These are phyloP conservation scores for Ananas comosus DNA, from an alignment of 176 grass and related monocot genomes.

Conservation along the genomic window DNA sequence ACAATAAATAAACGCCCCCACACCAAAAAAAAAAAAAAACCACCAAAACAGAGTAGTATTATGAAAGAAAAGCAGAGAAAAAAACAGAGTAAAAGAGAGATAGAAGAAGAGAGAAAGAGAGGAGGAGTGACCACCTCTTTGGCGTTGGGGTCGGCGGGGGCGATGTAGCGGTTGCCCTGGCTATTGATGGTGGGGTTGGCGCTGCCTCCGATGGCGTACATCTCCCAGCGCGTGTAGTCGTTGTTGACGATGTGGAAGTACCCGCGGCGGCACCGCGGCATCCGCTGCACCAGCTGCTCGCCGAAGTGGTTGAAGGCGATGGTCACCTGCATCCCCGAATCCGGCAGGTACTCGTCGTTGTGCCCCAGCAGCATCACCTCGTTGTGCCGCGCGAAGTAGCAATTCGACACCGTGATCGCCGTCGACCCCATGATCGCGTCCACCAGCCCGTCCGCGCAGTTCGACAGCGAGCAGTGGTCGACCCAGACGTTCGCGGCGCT, in stretches of 20 bases:
- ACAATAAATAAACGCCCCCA: too few species aligned
- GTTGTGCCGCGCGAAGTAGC: constrained; percentile 77
- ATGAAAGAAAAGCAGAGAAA: background rate
- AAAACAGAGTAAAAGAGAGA: constrained; percentile 19
- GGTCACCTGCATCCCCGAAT: constrained; percentile 90
- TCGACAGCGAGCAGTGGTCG: constrained; percentile 78
- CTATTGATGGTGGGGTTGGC: constrained; percentile 84
- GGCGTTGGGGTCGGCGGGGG: constrained; percentile 44
- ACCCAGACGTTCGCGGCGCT: constrained; percentile 70
- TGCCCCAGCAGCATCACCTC: constrained; percentile 94
- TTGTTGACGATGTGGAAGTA: constrained; percentile 99
- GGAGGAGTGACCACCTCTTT: constrained; percentile 51
- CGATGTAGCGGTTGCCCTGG: constrained; percentile 89
- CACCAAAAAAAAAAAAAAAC: too few species aligned
- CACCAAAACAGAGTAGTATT: background rate
- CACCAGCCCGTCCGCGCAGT: constrained; percentile 73
- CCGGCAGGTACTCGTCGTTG: constrained; percentile 58
- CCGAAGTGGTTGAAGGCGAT: constrained; percentile 97
- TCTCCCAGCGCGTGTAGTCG: constrained; percentile 84
- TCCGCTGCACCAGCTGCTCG: constrained; percentile 60
- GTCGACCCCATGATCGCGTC: constrained; percentile 87
- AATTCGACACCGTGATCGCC: constrained; percentile 82
- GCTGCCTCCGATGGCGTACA: constrained; percentile 97
- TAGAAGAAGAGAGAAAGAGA: background rate
- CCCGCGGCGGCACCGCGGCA: constrained; percentile 49